phyloP scores from a whole-genome alignment of 257 asterid species.

The Rubia yunnanensis region DNA sequence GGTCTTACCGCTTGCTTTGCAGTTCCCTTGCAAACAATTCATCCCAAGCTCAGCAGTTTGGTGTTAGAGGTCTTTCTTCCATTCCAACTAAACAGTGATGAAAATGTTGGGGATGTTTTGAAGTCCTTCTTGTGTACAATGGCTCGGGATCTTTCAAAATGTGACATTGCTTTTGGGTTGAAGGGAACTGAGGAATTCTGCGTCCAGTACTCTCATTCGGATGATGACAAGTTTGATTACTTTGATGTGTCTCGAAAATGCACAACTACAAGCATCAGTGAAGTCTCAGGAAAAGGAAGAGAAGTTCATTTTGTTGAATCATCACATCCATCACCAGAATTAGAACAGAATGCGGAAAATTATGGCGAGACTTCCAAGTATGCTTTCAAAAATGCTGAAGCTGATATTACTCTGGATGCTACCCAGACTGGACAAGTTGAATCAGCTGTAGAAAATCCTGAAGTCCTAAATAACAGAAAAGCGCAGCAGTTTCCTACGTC shows the following conservation, averaged over 20 bases:
- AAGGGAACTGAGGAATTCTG: not conserved
- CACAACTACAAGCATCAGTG: not conserved
- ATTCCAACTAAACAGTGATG: not conserved
- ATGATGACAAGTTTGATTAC: not conserved
- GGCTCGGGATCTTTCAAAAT: not conserved
- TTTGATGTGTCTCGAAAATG: not conserved
- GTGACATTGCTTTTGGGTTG: not conserved
- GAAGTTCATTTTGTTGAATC: not conserved
- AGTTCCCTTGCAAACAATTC: conserved; percentile 1
- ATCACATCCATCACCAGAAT: too few relatives aligned
- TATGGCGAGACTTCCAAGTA: not conserved
- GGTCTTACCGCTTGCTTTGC: conserved; percentile 1
- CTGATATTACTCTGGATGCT: not conserved
- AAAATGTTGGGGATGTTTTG: not conserved
- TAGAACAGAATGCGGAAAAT: too few relatives aligned
- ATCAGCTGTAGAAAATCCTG: not conserved
- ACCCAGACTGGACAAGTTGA: not conserved
- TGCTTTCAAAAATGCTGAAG: not conserved
- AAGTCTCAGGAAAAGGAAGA: not conserved
- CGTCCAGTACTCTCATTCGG: not conserved
- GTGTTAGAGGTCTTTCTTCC: conserved; percentile 1
- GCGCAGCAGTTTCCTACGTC: not conserved
- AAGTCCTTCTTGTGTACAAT: conserved; percentile 3
- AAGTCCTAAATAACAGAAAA: not conserved
- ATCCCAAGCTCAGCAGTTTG: not conserved